Base-by-base conservation (phyloP, 345 rosid species). In the Schrenkiella parvula region DNA sequence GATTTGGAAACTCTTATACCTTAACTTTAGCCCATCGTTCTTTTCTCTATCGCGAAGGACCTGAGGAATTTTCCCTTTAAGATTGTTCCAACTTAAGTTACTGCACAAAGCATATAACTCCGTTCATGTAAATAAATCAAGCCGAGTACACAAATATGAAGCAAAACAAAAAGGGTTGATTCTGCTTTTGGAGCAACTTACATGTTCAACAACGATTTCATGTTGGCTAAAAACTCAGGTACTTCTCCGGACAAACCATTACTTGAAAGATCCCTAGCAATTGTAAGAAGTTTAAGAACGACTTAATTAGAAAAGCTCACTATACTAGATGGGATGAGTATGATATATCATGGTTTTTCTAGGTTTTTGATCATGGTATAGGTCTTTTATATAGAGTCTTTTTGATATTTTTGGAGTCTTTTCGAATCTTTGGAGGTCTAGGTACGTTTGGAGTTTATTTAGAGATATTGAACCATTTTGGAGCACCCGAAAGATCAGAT, bases 221-320 rank as follows among this genome's bases (percentile, higher is more conserved):
- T 60, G 21, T 4, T 13, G 19, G 74, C 35, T 1, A 85, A 60
- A 68, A 80, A 84, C 0, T 74, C 60, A 0, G 85, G 86, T 47
- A 84, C 78, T 18, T 28, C 21, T 42, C 89, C 87, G 0, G 66
- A 56, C 18, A 85, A 66, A 59, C 39, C 76, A 34, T 81, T 81
- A 57, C 66, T 75, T 17, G 84, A 81, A 5, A 81, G 67, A 64
- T 85, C 88, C 74, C 86, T 82, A 59, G 0, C 13, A 5, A 51
- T 35, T 56, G 4, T 4, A 23, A 26, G 22, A 42, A 4, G 12
- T 63, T 2, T 10, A 34, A 34, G 10, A 34, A 34, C 9, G 38
- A 9, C 12, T 8, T 8, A 34, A 34, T 0, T 34, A 34, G 11
- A 34, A 11, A 3, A 34, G 8, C 38, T 34, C 12, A 34, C 38